phyloP scores from a whole-genome alignment of 2,329 filamentous ascomycete species.

The Didymella segeticola region DNA sequence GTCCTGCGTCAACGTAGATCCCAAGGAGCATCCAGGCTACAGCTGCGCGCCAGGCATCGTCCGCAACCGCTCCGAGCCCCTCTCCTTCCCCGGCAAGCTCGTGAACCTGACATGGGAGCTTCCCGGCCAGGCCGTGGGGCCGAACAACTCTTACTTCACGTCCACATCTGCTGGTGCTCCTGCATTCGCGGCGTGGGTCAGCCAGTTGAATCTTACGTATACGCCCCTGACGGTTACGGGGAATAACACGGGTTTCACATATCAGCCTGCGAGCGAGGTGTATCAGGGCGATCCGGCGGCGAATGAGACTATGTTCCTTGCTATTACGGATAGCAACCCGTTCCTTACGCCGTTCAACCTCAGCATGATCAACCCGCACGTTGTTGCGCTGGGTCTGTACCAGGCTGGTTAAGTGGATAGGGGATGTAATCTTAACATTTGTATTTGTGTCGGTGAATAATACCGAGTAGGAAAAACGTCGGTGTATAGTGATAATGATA shows the following conservation, averaged over 20 bases:
- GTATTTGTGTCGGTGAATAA: not conserved
- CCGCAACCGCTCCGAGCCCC: conserved; percentile 72
- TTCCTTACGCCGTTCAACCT: conserved; percentile 80
- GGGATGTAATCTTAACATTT: not conserved
- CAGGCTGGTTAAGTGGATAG: conserved; percentile 69
- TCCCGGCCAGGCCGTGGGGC: conserved; percentile 72
- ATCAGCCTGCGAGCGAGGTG: conserved; percentile 74
- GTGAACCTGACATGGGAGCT: conserved; percentile 76
- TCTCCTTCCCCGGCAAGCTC: conserved; percentile 76
- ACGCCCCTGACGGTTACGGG: conserved; percentile 69
- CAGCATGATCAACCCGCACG: conserved; percentile 75
- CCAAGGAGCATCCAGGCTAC: conserved; percentile 59
- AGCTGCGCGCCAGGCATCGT: conserved; percentile 70
- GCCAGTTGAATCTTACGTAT: conserved; percentile 68
- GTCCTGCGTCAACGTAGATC: conserved; percentile 65
- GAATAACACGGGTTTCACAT: conserved; percentile 67
- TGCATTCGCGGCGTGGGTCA: conserved; percentile 75
- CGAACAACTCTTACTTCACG: conserved; percentile 84
- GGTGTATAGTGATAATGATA: not conserved
- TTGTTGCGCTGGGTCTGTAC: conserved; percentile 76
- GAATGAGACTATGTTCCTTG: conserved; percentile 82
- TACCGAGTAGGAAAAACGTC: not conserved
- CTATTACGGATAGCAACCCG: conserved; percentile 72
- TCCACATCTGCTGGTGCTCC: conserved; percentile 63
- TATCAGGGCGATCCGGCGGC: conserved; percentile 72